phyloP scores from a whole-genome alignment of 2,329 filamentous ascomycete genomes.

The Cladophialophora carrionii region DNA sequence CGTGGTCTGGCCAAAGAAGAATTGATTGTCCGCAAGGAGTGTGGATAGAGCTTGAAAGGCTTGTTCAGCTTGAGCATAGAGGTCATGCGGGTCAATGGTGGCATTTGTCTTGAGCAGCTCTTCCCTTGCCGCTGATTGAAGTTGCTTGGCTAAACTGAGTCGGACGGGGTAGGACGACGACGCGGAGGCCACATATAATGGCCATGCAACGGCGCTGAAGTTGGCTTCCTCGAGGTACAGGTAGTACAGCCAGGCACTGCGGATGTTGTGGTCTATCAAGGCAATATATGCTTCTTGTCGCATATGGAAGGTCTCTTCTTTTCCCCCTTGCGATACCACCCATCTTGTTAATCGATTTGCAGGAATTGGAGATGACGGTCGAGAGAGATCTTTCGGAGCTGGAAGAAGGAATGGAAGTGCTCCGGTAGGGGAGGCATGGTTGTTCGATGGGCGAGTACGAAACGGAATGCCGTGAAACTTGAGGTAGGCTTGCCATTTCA shows the following conservation, averaged over 20 bases:
- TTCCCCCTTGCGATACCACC: slow-evolving; percentile 48
- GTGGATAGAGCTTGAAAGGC: slow-evolving; percentile 66
- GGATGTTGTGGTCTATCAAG: slow-evolving; percentile 74
- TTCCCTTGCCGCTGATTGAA: slow-evolving; percentile 71
- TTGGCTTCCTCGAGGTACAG: slow-evolving; percentile 77
- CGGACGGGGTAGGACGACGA: slow-evolving; percentile 66
- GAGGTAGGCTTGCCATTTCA: slow-evolving; percentile 96
- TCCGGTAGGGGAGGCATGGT: slow-evolving; percentile 89
- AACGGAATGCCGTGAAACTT: slow-evolving; percentile 74
- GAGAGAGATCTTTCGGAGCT: slow-evolving; percentile 37
- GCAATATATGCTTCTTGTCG: slow-evolving; percentile 76
- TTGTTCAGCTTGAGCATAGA: slow-evolving; percentile 64
- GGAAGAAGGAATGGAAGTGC: slow-evolving; percentile 85
- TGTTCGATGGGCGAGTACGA: slow-evolving; percentile 72
- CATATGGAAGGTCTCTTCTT: slow-evolving; percentile 57
- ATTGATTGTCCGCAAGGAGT: slow-evolving; percentile 60
- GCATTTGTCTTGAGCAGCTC: slow-evolving; percentile 69
- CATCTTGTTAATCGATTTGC: slow-evolving; percentile 72
- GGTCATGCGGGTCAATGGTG: slow-evolving; percentile 59
- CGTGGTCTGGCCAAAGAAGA: slow-evolving; percentile 61
- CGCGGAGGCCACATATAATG: slow-evolving; percentile 70
- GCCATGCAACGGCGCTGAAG: slow-evolving; percentile 64
- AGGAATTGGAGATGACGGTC: slow-evolving; percentile 53
- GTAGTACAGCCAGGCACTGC: slow-evolving; percentile 84
- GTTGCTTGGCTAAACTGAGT: slow-evolving; percentile 63